Base-by-base conservation (phyloP, 1,284 basidiomycete species). In the Moesziomyces antarcticus region DNA sequence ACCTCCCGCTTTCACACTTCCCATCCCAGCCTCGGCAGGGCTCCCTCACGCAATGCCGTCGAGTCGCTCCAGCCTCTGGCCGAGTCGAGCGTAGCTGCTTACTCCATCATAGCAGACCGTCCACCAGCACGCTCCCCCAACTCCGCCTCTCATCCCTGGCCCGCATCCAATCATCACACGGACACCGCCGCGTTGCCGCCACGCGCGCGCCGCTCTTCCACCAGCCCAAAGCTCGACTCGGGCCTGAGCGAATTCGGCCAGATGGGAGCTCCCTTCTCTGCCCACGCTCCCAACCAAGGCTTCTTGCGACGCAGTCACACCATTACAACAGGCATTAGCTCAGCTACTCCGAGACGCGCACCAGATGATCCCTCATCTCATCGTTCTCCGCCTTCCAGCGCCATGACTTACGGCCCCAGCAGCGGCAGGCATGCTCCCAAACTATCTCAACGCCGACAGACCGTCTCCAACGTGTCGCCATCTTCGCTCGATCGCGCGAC, bases 241-340 rank as follows among this genome's bases (percentile, higher is more conserved):
- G 64, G 54, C 3, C 46, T 73, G 41, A 73, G 70, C 65, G 70
- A 73, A 33, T 73, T 73, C 24, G 70, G 70, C 13, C 63, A 66
- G 42, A 72, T 72, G 69, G 69, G 69, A 4, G 69, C 69, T 1
- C 69, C 69, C 9, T 72, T 49, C 30, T 41, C 47, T 25, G 67
- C 56, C 33, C 49, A 27, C 2, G 37, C 47, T 35, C 56, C 59
- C 44, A 40, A 14, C 43, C 42, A 40, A 21, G 59, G 54, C 3
- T 64, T 68, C 42, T 50, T 73, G 8, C 64, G 70, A 25, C 70
- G 70, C 44, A 73, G 70, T 27, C 51, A 68, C 21, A 73, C 70
- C 20, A 35, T 73, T 42, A 57, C 70, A 7, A 41, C 60, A 3
- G 60, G 58, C 18, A 51, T 64, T 48, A 49, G 57, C 42, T 69